Conservation (phyloP, 768 basidiomycete species). For the Mycena metata region DNA sequence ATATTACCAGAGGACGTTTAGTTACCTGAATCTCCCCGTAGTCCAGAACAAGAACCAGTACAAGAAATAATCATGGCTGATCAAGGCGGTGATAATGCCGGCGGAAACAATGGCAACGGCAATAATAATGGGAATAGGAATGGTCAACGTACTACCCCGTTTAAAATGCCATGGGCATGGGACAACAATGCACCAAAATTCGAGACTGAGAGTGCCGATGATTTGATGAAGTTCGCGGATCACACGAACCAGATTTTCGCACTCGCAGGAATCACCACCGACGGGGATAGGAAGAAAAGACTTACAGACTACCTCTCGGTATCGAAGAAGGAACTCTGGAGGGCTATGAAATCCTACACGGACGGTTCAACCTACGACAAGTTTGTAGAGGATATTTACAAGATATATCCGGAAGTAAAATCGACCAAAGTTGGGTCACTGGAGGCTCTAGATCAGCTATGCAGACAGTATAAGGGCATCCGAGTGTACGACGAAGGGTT, state of each 20-base stretch:
- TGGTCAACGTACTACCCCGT: background rate
- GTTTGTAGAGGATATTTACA: background rate
- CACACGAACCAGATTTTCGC: background rate
- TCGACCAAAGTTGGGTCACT: background rate
- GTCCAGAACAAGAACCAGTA: background rate
- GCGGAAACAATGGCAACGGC: background rate
- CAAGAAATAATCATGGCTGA: background rate
- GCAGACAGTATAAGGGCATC: background rate
- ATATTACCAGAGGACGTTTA: background rate
- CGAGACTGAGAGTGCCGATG: background rate
- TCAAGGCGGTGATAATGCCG: background rate
- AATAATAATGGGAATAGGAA: too few species aligned
- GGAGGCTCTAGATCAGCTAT: background rate
- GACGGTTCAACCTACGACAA: background rate
- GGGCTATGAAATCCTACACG: background rate
- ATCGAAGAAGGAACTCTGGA: background rate
- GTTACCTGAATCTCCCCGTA: background rate
- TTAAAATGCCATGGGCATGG: background rate
- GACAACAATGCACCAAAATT: background rate
- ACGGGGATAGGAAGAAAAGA: background rate
- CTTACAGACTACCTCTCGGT: background rate
- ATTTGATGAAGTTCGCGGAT: background rate
- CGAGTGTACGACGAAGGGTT: background rate
- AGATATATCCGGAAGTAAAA: background rate
- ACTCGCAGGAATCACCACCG: background rate